A percentile compares a stretch with the other conserved stretches of the same genome.
Evolutionary conservation across 345 rosid species (phyloP).

Genomic region (Balakata baccata): DNA sequence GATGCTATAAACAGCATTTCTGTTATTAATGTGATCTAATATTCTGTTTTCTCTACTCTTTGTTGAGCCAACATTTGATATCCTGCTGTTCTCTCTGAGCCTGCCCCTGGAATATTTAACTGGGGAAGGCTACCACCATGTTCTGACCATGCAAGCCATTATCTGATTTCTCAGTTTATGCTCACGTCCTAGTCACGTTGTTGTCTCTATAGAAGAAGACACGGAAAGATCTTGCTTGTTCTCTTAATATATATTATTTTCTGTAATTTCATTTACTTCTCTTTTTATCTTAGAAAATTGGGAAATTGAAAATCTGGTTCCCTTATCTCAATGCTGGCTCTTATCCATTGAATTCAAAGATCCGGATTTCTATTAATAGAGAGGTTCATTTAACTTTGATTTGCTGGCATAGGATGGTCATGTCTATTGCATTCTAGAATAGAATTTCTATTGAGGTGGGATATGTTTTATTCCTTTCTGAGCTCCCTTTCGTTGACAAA

Average conservation of each 20-base stretch:
- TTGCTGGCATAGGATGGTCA: constrained; percentile 6
- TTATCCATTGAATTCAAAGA: not conserved
- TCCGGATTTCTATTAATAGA: constrained; percentile 1
- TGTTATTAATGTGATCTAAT: not conserved
- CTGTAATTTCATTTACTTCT: not conserved
- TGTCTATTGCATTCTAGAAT: not conserved
- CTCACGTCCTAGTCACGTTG: not conserved
- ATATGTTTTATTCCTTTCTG: not conserved
- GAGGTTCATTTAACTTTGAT: constrained; percentile 15
- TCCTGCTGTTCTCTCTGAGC: not conserved
- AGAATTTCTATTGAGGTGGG: not conserved
- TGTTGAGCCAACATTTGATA: not conserved
- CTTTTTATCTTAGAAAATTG: not conserved
- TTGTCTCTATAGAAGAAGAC: not conserved
- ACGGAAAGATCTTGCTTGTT: constrained; percentile 7
- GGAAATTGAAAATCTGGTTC: constrained; percentile 5
- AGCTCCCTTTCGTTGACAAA: not conserved
- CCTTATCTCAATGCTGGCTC: constrained; percentile 10
- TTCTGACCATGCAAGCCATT: not conserved
- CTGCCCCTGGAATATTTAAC: not conserved
- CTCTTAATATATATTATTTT: not conserved
- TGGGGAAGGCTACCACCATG: constrained; percentile 16
- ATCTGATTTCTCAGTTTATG: not conserved
- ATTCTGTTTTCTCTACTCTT: not conserved
- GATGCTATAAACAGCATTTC: not conserved